Percentiles rank a stretch among this genome's conserved stretches.
Conservation (phyloP, 1,139 yeast species). For the Taphrina sp. region DNA sequence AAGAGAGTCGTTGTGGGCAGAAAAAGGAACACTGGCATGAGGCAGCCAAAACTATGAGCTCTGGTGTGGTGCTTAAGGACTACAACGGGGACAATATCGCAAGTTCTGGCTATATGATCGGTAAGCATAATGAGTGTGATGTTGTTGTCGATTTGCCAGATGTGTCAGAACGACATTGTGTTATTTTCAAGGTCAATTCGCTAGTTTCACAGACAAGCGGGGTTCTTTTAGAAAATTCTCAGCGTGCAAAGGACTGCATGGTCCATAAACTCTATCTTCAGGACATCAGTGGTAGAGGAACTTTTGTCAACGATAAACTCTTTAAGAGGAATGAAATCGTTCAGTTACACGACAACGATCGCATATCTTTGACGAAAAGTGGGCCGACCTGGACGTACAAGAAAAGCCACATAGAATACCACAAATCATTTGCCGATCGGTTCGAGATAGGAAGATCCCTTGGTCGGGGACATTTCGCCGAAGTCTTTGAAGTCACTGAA, state of each 20-base stretch:
- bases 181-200: slow-evolving; percentile 22
- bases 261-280: slow-evolving; percentile 19
- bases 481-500: slow-evolving; percentile 15
- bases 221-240: slow-evolving; percentile 2
- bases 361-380: slow-evolving; percentile 1
- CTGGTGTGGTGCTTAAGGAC: slow-evolving; percentile 21
- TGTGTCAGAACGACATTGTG: slow-evolving; percentile 25
- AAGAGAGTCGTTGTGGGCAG: slow-evolving; percentile 20
- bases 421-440: slow-evolving; percentile 19
- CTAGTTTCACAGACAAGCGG: background rate
- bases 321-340: slow-evolving; percentile 16
- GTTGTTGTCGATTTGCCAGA: slow-evolving; percentile 6
- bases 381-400: slow-evolving; percentile 18
- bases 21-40: slow-evolving; percentile 1
- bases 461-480: slow-evolving; percentile 30
- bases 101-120: slow-evolving; percentile 28
- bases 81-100: slow-evolving; percentile 31
- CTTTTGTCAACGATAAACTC: slow-evolving; percentile 17
- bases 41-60: background rate
- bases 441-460: slow-evolving; percentile 14
- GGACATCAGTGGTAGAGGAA: slow-evolving; percentile 28
- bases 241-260: background rate
- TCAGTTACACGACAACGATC: slow-evolving; percentile 13
- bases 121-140: slow-evolving; percentile 25
- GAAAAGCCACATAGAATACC: slow-evolving; percentile 2